Base-by-base conservation (phyloP, 179 eudicot species). In the Vitellaria paradoxa region DNA sequence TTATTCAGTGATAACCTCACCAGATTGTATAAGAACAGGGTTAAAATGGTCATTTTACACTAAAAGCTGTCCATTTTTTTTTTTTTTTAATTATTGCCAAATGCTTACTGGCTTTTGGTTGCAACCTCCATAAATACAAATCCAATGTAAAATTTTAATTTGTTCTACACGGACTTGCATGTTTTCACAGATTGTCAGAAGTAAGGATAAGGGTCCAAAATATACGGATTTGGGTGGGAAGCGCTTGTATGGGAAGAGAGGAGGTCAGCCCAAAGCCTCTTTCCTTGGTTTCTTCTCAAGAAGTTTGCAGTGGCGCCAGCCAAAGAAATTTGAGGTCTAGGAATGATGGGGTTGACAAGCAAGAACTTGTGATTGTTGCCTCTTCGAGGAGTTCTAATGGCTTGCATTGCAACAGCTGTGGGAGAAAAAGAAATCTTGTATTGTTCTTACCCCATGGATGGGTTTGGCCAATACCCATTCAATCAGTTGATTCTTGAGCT, bases 221-320 rank as follows among this genome's bases (percentile, higher is more conserved):
- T 89, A 85, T 75, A 90, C 99, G 4, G 99, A 96, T 77, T 91
- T 96, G 68, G 91, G 96, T 76, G 96, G 98, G 68, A 96, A 96
- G 84, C 90, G 87, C 76, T 79, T 96, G 62, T 87, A 89, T 40
- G 98, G 96, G 50, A 90, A 83, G 79, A 89, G 75, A 80, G 93
- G 91, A 73, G 81, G 86, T 76, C 90, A 83, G 57, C 86, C 86
- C 42, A 89, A 80, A 75, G 40, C 63, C 45, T 93, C 98, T 23
- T 81, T 93, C 53, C 82, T 91, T 72, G 79, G 86, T 82, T 83
- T 91, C 18, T 85, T 92, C 74, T 91, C 97, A 18, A 91, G 87
- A 89, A 88, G 65, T 76, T 53, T 91, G 80, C 93, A 87, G 8
- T 91, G 99, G 99, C 78, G 93, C 71, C 96, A 92, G 50, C 99